phyloP scores from a whole-genome alignment of 176 grass and related monocot species.

The Stipa capillata region DNA sequence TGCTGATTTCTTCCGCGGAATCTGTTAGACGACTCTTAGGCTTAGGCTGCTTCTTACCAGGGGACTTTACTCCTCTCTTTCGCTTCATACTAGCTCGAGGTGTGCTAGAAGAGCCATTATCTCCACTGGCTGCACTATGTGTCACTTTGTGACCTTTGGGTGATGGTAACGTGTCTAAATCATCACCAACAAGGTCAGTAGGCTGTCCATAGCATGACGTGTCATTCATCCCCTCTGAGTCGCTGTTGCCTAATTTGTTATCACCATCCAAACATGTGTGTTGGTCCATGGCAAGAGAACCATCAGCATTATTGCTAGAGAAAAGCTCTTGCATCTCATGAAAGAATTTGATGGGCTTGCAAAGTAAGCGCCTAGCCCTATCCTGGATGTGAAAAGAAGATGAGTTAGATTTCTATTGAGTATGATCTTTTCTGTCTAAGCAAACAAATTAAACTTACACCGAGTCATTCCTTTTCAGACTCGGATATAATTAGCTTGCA shows the following conservation, averaged over 20 bases:
- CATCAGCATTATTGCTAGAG: neutral
- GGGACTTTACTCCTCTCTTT: neutral
- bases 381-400: neutral
- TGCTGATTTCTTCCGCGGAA: neutral
- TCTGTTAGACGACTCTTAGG: neutral
- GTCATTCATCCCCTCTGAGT: neutral
- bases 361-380: no score
- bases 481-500: neutral
- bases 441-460: neutral
- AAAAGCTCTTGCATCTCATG: no score
- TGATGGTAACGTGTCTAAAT: neutral
- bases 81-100: neutral
- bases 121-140: no score
- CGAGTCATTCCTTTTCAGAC: neutral
- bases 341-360: no score
- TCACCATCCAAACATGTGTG: neutral
- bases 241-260: neutral
- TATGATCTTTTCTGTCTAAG: no score
- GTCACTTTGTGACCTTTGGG: neutral
- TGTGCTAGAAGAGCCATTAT: neutral
- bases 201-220: neutral
- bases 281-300: neutral
- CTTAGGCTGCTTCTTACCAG: neutral
- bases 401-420: neutral
- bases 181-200: neutral